These are phyloP conservation scores for Moelleriella libera DNA, from an alignment of 2,329 filamentous ascomycete genomes.

Conservation along the genomic window DNA sequence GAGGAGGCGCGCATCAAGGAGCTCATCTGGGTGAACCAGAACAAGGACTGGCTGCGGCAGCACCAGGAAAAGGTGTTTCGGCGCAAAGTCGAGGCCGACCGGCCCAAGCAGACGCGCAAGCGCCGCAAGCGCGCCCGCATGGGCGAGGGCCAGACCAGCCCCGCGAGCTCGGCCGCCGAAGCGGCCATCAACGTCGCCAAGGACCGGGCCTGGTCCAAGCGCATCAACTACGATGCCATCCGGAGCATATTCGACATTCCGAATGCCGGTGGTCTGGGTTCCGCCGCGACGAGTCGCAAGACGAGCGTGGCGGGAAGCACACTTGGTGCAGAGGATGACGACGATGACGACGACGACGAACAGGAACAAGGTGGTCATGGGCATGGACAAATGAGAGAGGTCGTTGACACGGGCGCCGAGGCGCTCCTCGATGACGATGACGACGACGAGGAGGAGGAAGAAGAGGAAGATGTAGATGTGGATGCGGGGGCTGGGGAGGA, in stretches of 20 bases:
- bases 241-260: conserved; percentile 39
- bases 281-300: conserved; percentile 32
- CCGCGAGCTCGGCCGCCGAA: conserved; percentile 54
- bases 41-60: conserved; percentile 81
- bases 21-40: conserved; percentile 85
- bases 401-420: too few species aligned
- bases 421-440: conserved; percentile 12
- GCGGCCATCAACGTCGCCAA: conserved; percentile 56
- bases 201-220: conserved; percentile 54
- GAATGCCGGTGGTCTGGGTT: conserved; percentile 30
- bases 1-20: conserved; percentile 75
- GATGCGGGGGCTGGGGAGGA: conserved; percentile 20
- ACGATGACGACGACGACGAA: conserved; percentile 17
- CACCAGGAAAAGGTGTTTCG: conserved; percentile 75
- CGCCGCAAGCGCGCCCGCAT: conserved; percentile 41
- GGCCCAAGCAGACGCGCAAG: conserved; percentile 42
- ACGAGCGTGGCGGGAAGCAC: conserved; percentile 22
- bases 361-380: conserved; percentile 20
- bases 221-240: conserved; percentile 60
- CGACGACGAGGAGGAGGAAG: conserved; percentile 20
- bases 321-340: conserved; percentile 20
- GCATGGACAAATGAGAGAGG: conserved; percentile 6
- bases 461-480: conserved; percentile 16
- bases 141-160: conserved; percentile 49
- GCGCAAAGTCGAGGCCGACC: conserved; percentile 47